Base-by-base conservation (phyloP, 2,329 filamentous ascomycete species). In the Aspergillus sp. region DNA sequence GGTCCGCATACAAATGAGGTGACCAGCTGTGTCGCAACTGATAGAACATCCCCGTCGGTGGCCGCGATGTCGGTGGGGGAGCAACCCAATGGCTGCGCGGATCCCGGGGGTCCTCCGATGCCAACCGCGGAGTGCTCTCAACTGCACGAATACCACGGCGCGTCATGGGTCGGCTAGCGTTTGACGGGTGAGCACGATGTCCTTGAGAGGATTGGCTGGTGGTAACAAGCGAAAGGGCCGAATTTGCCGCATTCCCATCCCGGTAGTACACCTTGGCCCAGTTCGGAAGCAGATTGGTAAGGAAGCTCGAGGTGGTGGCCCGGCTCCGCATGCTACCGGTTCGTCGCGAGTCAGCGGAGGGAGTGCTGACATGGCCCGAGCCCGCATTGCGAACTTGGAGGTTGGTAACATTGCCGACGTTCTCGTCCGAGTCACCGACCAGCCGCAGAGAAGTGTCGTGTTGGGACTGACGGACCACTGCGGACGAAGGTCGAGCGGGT, bases 261-360 rank as follows among this genome's bases (percentile, higher is more conserved):
- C 82, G 81, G 63, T 90, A 90, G 66, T 89, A 90, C 13, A 88
- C 70, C 55, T 76, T 82, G 37, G 67, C 69, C 65, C 76, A 79
- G 6, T 70, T 64, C 1, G 76, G 74, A 39, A 74, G 64, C 33
- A 62, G 64, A n/a, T 66, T 66, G 44, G 72, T 57, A 23, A 73
- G 54, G 20, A 70, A 66, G 49, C 72, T 77, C 17, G 72, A 66
- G 42, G 69, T 68, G 10, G 75, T 77, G 30, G 69, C 71, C 3
- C 64, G 62, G 22, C 66, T 69, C 35, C 61, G 60, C 44, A 63
- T 54, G 50, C 67, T 72, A 52, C 66, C 67, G 41, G 62, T 61
- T 35, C 64, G 61, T 7, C 66, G 69, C 20, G 47, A 77, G 17
- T 17, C 10, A 9, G 37, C 37, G 71, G 63, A 77, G 72, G 58